phyloP scores from a whole-genome alignment of 305 asterid species.

The Petunia hybrid region DNA sequence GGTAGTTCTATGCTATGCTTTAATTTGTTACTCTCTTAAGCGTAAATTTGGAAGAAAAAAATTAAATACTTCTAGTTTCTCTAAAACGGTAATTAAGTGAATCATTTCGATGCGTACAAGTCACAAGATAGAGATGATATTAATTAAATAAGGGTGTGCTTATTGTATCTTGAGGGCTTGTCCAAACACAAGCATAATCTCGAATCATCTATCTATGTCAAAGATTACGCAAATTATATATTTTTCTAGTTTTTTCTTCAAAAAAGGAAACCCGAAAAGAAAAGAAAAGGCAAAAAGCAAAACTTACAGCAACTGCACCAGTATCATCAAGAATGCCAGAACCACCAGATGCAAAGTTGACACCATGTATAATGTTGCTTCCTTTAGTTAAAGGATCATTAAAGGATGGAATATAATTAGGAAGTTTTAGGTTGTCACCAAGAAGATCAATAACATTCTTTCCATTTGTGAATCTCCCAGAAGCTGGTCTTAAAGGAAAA shows the following conservation, averaged over 20 bases:
- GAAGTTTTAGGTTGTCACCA: constrained; percentile 50
- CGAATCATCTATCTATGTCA: not conserved
- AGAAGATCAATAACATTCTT: constrained; percentile 62
- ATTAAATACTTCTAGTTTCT: not conserved
- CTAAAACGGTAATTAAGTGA: not conserved
- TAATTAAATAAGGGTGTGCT: not conserved
- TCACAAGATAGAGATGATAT: not conserved
- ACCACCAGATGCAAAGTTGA: constrained; percentile 79
- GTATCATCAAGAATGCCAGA: constrained; percentile 80
- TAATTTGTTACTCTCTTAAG: not conserved
- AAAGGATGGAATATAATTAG: constrained; percentile 60
- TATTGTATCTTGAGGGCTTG: too few species aligned
- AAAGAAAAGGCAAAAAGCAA: not conserved
- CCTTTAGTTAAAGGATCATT: constrained; percentile 68
- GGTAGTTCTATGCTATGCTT: too few species aligned
- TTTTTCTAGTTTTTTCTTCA: not conserved
- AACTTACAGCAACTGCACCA: constrained; percentile 61
- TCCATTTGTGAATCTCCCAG: constrained; percentile 80
- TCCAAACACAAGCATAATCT: too few species aligned
- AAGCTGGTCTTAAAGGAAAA: constrained; percentile 53
- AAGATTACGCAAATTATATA: not conserved
- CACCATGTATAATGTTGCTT: constrained; percentile 56
- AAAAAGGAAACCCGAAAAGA: not conserved
- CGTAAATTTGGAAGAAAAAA: not conserved
- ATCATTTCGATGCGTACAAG: not conserved